phyloP scores from a whole-genome alignment of 352 stramenopile genomes.

The Thalassiosira mediterranea region DNA sequence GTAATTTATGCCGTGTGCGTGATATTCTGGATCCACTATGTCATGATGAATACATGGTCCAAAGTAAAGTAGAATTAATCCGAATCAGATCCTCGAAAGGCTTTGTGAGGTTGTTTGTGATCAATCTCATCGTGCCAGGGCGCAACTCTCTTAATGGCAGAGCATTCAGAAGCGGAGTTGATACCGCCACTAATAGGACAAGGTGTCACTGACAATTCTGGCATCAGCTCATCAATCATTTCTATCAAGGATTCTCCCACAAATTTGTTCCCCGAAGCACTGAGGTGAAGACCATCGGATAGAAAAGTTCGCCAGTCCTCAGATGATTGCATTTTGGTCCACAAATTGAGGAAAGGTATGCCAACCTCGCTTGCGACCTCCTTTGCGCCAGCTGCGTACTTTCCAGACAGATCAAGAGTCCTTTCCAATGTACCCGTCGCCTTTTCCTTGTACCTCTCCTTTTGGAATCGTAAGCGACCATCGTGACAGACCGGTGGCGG shows the following conservation, averaged over 20 bases:
- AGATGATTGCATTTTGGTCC: constrained; percentile 43
- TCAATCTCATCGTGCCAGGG: constrained; percentile 82
- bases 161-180: constrained; percentile 36
- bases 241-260: constrained; percentile 61
- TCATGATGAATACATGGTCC: no score
- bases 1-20: no score
- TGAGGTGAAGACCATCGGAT: constrained; percentile 75
- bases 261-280: constrained; percentile 63
- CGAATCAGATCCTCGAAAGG: no score
- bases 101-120: constrained; percentile 40
- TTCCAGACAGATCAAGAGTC: constrained; percentile 45
- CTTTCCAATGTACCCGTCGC: constrained; percentile 65
- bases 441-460: constrained; percentile 67
- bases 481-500: constrained; percentile 69
- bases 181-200: constrained; percentile 36
- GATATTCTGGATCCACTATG: no score
- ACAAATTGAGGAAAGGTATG: constrained; percentile 63
- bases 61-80: no score
- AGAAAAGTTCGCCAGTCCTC: constrained; percentile 25
- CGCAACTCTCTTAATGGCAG: constrained; percentile 32
- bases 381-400: constrained; percentile 55
- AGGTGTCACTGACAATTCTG: constrained; percentile 46
- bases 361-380: constrained; percentile 44
- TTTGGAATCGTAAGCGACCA: constrained; percentile 71
- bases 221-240: constrained; percentile 47